A percentile compares a stretch with the other conserved stretches of the same genome.
Conservation (phyloP, 176 grass and related monocot species). For the Luzula sylvatica region DNA sequence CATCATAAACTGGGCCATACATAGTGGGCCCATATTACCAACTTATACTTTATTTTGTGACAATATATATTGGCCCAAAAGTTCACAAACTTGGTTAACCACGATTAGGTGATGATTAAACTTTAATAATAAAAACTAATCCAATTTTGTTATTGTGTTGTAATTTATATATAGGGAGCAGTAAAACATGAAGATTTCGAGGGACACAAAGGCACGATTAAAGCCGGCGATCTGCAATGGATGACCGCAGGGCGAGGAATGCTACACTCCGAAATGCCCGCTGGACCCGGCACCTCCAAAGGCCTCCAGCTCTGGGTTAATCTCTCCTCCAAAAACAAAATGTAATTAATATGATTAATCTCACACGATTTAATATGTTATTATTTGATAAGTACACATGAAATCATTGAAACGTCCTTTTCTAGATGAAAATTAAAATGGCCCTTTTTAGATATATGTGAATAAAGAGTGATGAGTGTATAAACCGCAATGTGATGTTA, state of each 20-base stretch:
- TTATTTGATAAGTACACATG: not conserved
- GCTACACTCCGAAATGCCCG: conserved; percentile 94
- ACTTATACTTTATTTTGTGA: too few species aligned
- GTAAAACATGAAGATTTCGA: conserved; percentile 82
- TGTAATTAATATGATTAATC: too few species aligned
- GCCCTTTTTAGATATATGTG: too few species aligned
- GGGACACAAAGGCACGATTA: conserved; percentile 85
- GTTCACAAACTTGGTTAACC: too few species aligned
- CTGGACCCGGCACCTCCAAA: conserved; percentile 45
- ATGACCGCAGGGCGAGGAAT: conserved; percentile 96
- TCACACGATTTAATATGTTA: not conserved
- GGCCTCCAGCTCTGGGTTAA: conserved; percentile 98
- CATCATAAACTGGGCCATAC: too few species aligned
- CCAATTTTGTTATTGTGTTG: not conserved
- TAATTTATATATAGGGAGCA: conserved; percentile 45
- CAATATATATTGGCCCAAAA: too few species aligned
- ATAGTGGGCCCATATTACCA: too few species aligned
- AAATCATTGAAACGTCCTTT: not conserved
- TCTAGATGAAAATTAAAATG: too few species aligned
- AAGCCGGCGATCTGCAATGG: conserved; percentile 92
- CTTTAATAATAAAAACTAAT: not conserved
- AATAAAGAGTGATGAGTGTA: not conserved
- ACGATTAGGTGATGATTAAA: too few species aligned
- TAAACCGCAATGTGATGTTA: not conserved
- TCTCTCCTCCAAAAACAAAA: conserved; percentile 88